phyloP scores from a whole-genome alignment of 768 basidiomycete genomes.

The Scleroderma bovista region DNA sequence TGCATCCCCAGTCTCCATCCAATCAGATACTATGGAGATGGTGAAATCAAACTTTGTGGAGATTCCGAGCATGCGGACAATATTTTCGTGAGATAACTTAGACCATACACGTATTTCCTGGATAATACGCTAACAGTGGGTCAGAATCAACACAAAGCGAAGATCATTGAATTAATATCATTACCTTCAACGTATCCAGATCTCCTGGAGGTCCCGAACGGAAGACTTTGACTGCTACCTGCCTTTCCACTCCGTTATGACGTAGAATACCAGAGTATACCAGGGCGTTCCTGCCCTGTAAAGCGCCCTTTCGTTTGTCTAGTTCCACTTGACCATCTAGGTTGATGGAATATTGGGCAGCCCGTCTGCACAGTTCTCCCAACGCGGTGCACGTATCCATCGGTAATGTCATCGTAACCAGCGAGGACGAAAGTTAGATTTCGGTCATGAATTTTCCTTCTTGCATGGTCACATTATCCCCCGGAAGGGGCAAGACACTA shows the following conservation, averaged over 20 bases:
- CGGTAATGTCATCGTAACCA: too few species aligned
- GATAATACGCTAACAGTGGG: not conserved
- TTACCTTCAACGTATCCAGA: not conserved
- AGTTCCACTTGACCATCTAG: not conserved
- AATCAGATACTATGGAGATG: not conserved
- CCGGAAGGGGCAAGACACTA: too few species aligned
- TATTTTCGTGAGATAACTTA: not conserved
- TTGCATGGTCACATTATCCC: too few species aligned
- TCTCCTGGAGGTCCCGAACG: not conserved
- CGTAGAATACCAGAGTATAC: not conserved
- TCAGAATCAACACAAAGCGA: not conserved
- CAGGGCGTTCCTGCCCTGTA: not conserved
- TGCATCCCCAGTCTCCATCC: not conserved
- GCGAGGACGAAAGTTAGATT: too few species aligned
- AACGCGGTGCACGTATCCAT: too few species aligned
- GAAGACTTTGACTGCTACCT: not conserved
- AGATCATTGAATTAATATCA: not conserved
- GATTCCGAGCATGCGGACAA: not conserved
- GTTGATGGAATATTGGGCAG: slow-evolving; percentile 24
- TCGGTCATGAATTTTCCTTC: too few species aligned
- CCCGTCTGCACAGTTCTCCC: slow-evolving; percentile 2
- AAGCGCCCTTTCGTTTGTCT: not conserved
- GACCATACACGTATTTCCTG: not conserved
- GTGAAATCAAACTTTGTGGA: not conserved
- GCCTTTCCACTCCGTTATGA: not conserved